Base-by-base conservation (phyloP, 2,329 filamentous ascomycete species). In the Cladosporium sp. region DNA sequence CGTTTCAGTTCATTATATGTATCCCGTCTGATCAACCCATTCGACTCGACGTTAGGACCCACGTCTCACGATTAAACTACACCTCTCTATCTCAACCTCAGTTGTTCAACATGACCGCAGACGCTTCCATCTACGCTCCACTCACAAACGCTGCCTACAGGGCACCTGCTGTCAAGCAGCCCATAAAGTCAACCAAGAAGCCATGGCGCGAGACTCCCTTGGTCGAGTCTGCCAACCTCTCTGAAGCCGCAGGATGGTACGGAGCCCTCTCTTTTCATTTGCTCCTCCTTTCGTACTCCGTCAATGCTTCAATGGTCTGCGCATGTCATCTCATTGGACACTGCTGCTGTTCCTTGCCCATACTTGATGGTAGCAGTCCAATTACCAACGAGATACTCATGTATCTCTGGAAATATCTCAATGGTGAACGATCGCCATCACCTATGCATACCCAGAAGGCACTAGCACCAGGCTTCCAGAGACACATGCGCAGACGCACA, bases 191-290 rank as follows among this genome's bases (percentile, higher is more conserved):
- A 28, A 38, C 34, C 34, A 67, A 66, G 59, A 76, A 74, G 61
- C 88, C 90, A 65, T 93, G 90, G 89, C 85, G 87, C 67, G 81
- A 89, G 75, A 93, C 91, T 21, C 91, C 91, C 30, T 83, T 91
- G 68, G 83, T 91, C 67, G 85, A 88, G 73, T 92, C 88, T 3
- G 81, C 84, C 60, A 81, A 86, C 15, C 83, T 93, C 44, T 92
- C 90, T 52, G 84, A 87, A 69, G 84, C 84, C 69, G 89, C 90
- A 70, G 91, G 90, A 78, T 93, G 90, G 89, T 91, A 79, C 75
- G 84, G 77, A 64, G 30, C 12, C 41, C 62, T 21, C 44, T 44
- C 41, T 54, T n/a, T 12, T 11, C 4, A 10, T 32, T 12, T 11
- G 4, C 47, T 5, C 47, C 4, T 52, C 12, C 12, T 11, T 5